These are phyloP conservation scores for Hippophae gyantsensis DNA, from an alignment of 306 rosid genomes.

Conservation along the genomic window DNA sequence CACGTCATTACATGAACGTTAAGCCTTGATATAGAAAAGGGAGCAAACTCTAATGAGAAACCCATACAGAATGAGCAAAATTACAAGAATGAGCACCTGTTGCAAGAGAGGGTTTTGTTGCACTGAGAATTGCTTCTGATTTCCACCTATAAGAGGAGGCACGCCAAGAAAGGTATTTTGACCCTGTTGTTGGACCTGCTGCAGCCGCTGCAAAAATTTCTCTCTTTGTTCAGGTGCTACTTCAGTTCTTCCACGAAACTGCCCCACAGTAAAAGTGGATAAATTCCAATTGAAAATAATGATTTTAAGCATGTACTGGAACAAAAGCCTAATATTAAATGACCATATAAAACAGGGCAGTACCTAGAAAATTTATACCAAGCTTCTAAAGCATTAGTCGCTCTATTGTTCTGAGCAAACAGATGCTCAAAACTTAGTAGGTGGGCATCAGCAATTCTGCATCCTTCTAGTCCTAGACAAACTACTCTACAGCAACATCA, in stretches of 20 bases:
- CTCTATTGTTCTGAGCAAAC: no score
- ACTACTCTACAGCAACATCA: no score
- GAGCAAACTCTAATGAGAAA: not conserved
- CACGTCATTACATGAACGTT: no score
- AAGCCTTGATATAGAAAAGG: not conserved
- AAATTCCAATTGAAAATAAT: conserved; percentile 19
- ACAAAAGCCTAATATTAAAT: not conserved
- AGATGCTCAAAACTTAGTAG: no score
- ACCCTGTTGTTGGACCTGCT: conserved; percentile 95
- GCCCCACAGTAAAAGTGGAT: conserved; percentile 37
- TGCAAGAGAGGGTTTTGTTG: conserved; percentile 83
- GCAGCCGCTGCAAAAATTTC: conserved; percentile 84
- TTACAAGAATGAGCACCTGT: conserved; percentile 42
- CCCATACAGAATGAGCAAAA: not conserved
- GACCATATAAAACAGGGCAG: no score
- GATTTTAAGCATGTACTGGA: not conserved
- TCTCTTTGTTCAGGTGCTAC: conserved; percentile 94
- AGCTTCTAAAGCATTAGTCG: no score
- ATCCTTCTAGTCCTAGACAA: no score
- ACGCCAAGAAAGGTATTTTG: conserved; percentile 65
- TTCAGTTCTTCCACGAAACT: conserved; percentile 91
- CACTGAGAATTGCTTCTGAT: conserved; percentile 69
- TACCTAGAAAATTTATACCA: no score
- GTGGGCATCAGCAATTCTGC: no score
- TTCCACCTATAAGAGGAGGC: conserved; percentile 73